These are phyloP conservation scores for Trifolium fragiferum DNA, from an alignment of 306 rosid genomes.

Conservation along the genomic window DNA sequence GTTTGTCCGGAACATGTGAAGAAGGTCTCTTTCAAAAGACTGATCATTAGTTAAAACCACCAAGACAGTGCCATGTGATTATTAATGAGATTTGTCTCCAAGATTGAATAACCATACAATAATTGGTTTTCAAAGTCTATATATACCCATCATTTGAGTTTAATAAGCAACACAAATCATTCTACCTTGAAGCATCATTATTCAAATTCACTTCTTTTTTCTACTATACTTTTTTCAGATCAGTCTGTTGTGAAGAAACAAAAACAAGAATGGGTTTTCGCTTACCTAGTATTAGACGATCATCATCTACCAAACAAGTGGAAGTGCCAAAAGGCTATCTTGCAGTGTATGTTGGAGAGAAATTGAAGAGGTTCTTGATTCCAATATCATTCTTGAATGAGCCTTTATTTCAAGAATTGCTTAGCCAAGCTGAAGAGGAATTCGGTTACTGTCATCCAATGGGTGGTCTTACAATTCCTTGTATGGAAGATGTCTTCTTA, in stretches of 20 bases:
- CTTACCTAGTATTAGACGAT: conserved; percentile 38
- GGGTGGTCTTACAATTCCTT: conserved; percentile 60
- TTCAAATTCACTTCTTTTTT: neutral
- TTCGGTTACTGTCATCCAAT: conserved; percentile 58
- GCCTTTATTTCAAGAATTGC: conserved; percentile 49
- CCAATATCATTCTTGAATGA: conserved; percentile 51
- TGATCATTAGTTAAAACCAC: neutral
- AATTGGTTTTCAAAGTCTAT: conserved; percentile 9
- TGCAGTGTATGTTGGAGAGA: conserved; percentile 61
- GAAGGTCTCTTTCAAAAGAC: neutral
- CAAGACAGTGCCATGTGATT: conserved; percentile 32
- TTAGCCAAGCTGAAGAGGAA: conserved; percentile 54
- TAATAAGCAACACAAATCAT: conserved; percentile 34
- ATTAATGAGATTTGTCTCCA: conserved; percentile 2
- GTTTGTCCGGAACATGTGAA: conserved; percentile 17
- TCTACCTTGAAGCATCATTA: neutral
- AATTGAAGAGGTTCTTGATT: conserved; percentile 52
- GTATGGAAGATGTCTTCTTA: conserved; percentile 52
- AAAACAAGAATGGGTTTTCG: conserved; percentile 43
- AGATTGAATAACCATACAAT: neutral
- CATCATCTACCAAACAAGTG: conserved; percentile 31
- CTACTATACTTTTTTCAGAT: conserved; percentile 16
- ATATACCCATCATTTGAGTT: neutral
- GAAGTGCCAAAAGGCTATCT: conserved; percentile 55
- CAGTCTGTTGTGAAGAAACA: conserved; percentile 9